Evolutionary conservation across 1,284 basidiomycete species (phyloP).

Genomic region (Athelia sp.): DNA sequence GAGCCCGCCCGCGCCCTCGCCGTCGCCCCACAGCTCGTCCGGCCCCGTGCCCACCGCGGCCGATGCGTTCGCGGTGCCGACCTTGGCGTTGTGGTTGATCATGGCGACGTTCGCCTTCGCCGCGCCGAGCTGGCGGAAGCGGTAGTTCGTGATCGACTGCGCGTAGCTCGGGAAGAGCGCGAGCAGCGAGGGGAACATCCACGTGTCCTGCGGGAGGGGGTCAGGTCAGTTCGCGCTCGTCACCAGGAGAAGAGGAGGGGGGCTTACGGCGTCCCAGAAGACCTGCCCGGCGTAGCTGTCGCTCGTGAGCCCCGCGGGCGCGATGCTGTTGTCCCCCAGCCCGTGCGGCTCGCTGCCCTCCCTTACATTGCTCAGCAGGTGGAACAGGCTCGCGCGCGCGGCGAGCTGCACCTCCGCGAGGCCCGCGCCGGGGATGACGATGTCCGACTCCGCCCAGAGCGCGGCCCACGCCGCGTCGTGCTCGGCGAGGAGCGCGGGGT

Average conservation of each 20-base stretch:
- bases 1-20: no score
- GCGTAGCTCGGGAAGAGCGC: slow-evolving; percentile 1
- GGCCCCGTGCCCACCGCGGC: no score
- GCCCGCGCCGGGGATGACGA: slow-evolving; percentile 1
- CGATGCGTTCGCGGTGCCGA: no score
- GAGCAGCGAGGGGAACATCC: slow-evolving; percentile 2
- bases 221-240: no score
- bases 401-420: slow-evolving; percentile 1
- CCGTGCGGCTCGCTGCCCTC: not conserved
- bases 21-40: no score
- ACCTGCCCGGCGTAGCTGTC: slow-evolving; percentile 3
- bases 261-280: slow-evolving; percentile 4
- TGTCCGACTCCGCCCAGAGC: slow-evolving; percentile 1
- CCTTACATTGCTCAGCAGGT: not conserved
- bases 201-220: no score
- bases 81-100: not conserved
- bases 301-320: slow-evolving; percentile 2
- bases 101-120: not conserved
- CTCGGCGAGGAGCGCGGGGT: not conserved
- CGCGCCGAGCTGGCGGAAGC: slow-evolving; percentile 1
- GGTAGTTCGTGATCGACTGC: slow-evolving; percentile 2
- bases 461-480: slow-evolving; percentile 1
- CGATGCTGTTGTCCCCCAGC: slow-evolving; percentile 1
- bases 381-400: slow-evolving; percentile 1
- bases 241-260: no score